Evolutionary conservation across 75 land plant species (phyloP).

Genomic region (Cupressus sempervirens): DNA sequence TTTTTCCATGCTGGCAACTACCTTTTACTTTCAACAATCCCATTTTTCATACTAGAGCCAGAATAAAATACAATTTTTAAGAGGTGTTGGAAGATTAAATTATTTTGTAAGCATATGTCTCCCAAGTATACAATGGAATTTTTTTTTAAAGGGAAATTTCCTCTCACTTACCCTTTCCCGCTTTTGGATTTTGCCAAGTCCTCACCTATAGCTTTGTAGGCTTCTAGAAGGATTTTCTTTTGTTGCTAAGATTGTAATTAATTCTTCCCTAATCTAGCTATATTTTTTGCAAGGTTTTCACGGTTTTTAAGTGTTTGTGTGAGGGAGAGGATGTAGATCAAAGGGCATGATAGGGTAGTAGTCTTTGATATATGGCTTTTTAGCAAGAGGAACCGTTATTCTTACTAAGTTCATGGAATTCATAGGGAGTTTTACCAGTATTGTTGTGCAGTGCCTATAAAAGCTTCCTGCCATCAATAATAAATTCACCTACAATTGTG

Average conservation of each 20-base stretch:
- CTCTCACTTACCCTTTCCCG: neutral
- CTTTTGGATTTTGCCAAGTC: neutral
- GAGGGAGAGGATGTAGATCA: neutral
- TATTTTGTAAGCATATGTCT: neutral
- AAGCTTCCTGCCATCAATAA: conserved; percentile 65
- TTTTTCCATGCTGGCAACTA: neutral
- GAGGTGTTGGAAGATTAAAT: neutral
- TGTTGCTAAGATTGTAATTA: neutral
- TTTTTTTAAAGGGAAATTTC: neutral
- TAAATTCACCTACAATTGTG: too few relatives aligned
- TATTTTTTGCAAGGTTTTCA: neutral
- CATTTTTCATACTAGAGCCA: neutral
- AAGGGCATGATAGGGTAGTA: conserved; percentile 30
- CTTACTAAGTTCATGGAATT: conserved; percentile 61
- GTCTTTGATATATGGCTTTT: conserved; percentile 42
- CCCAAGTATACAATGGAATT: neutral
- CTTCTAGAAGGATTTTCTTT: conserved; percentile 9
- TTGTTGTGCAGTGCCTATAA: conserved; percentile 59
- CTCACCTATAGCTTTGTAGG: neutral
- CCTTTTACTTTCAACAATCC: neutral
- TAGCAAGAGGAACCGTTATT: conserved; percentile 51
- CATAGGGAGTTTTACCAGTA: conserved; percentile 58
- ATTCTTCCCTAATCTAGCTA: neutral
- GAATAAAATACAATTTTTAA: neutral
- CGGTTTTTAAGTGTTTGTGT: neutral